phyloP scores from a whole-genome alignment of 1,139 yeast species.

The Suhomyces terraborum region DNA sequence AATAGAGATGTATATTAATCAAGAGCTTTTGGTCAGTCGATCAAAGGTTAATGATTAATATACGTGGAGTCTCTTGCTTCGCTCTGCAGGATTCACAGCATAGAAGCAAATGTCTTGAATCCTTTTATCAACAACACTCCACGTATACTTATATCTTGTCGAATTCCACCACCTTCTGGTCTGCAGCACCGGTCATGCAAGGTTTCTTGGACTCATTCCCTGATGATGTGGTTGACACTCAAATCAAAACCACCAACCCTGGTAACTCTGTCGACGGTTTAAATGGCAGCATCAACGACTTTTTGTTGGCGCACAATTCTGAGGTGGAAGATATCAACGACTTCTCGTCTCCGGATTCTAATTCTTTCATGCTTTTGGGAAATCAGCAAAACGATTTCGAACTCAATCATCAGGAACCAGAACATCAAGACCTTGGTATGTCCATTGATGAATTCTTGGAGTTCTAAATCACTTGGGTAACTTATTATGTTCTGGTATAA shows the following conservation, averaged over 20 bases:
- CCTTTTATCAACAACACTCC: conserved; percentile 3
- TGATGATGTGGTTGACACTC: conserved; percentile 9
- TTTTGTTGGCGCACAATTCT: conserved; percentile 19
- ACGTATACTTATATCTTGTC: conserved; percentile 7
- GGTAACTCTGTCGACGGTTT: conserved; percentile 6
- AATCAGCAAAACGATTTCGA: conserved; percentile 7
- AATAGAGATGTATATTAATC: conserved; percentile 28
- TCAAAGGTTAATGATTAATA: conserved; percentile 24
- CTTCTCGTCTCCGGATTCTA: conserved; percentile 13
- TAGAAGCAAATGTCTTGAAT: conserved; percentile 33
- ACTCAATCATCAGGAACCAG: conserved; percentile 8
- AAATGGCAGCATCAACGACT: conserved; percentile 18
- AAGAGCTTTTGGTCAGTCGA: conserved; percentile 21
- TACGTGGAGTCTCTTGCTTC: conserved; percentile 24
- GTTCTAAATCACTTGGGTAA: conserved; percentile 18
- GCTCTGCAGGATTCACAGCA: conserved; percentile 34
- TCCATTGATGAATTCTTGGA: conserved; percentile 34
- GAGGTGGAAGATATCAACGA: conserved; percentile 18
- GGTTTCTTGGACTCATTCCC: conserved; percentile 25
- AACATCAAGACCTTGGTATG: conserved; percentile 19
- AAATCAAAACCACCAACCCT: conserved; percentile 7
- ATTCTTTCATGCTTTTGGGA: conserved; percentile 11
- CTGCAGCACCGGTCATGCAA: conserved; percentile 48
- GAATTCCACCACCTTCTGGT: conserved; percentile 25
- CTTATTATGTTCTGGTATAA: conserved; percentile 17